phyloP scores from a whole-genome alignment of 148 eudicot genomes.

The Talinum fruticosum region DNA sequence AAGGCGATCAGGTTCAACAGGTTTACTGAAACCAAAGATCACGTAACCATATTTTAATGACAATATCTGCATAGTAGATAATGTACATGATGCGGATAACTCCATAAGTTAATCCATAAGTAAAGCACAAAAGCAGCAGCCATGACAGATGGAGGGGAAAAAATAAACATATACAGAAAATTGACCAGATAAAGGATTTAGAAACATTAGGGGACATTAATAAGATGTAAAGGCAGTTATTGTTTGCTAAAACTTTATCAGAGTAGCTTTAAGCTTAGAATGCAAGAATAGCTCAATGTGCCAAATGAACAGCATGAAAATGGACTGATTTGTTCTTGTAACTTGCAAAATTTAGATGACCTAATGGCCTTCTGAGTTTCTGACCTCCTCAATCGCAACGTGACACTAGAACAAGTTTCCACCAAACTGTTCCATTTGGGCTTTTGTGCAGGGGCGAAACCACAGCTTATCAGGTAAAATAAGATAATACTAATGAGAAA shows the following conservation, averaged over 20 bases:
- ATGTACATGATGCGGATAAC: neutral
- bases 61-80: neutral
- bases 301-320: neutral
- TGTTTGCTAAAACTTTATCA: neutral
- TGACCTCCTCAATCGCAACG: neutral
- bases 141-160: neutral
- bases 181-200: neutral
- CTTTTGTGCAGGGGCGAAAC: neutral
- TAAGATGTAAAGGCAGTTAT: neutral
- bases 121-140: neutral
- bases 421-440: neutral
- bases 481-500: neutral
- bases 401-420: neutral
- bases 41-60: slow-evolving; percentile 1
- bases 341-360: neutral
- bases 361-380: neutral
- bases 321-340: neutral
- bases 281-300: neutral
- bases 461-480: neutral
- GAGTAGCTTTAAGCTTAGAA: neutral
- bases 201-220: neutral
- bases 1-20: slow-evolving; percentile 86
- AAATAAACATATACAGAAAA: neutral
- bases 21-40: slow-evolving; percentile 64
- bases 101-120: neutral